Conservation (phyloP, 192 early-diverging fungal species). For the Podila epicladia region DNA sequence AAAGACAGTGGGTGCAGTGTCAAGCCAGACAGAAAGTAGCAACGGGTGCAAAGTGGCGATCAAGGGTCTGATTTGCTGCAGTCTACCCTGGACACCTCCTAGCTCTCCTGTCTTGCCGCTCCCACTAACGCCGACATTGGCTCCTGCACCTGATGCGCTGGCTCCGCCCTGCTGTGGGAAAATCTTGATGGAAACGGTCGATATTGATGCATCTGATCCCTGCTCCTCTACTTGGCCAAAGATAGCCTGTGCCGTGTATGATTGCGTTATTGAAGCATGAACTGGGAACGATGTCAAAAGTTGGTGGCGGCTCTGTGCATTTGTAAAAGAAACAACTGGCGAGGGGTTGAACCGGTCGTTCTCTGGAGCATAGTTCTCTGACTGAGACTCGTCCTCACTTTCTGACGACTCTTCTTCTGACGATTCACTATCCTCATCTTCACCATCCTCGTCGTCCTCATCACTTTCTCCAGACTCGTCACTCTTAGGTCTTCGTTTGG, state of each 20-base stretch:
- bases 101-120: constrained; percentile 18
- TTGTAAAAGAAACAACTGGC: constrained; percentile 31
- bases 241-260: constrained; percentile 9
- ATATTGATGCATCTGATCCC: constrained; percentile 5
- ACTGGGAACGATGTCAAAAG: constrained; percentile 21
- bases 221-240: constrained; percentile 7
- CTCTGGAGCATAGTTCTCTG: not conserved
- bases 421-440: not conserved
- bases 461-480: not conserved
- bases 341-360: constrained; percentile 5
- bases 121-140: constrained; percentile 14
- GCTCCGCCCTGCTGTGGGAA: constrained; percentile 30
- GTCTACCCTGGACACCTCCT: constrained; percentile 37
- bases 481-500: constrained; percentile 5
- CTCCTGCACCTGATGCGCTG: constrained; percentile 20
- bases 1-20: constrained; percentile 76
- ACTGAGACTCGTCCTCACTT: not conserved
- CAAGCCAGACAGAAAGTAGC: constrained; percentile 82
- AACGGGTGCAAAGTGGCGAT: constrained; percentile 69
- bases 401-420: not conserved
- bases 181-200: constrained; percentile 22
- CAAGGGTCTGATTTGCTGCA: constrained; percentile 33
- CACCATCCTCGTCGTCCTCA: constrained; percentile 7
- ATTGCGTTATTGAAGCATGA: constrained; percentile 11
- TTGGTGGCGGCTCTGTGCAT: constrained; percentile 12